A percentile compares a stretch with the other conserved stretches of the same genome.
These are phyloP conservation scores for Aplosporella prunicola DNA, from an alignment of 2,329 filamentous ascomycete genomes.

Conservation along the genomic window DNA sequence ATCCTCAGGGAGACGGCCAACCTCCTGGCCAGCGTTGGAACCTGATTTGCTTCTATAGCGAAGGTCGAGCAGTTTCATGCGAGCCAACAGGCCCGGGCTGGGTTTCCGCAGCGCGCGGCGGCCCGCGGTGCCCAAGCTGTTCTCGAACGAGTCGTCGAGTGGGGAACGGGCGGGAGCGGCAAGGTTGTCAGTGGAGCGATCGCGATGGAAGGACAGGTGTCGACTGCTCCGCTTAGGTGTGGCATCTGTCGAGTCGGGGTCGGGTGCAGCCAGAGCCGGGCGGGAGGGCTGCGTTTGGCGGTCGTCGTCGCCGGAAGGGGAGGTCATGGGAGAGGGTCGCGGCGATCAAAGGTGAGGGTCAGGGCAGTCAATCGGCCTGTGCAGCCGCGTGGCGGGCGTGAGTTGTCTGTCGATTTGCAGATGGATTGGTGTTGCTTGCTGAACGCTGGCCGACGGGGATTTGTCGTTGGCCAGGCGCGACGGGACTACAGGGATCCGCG, in stretches of 20 bases:
- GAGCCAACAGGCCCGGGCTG: slow-evolving; percentile 35
- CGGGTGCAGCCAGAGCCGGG: not conserved
- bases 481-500: not conserved
- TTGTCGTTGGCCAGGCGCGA: no score
- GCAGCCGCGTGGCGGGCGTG: no score
- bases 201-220: slow-evolving; percentile 2
- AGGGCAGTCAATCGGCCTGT: no score
- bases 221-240: slow-evolving; percentile 4
- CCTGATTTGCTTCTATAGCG: slow-evolving; percentile 30
- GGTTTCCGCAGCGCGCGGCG: slow-evolving; percentile 28
- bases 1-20: slow-evolving; percentile 61
- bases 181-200: slow-evolving; percentile 4
- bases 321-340: slow-evolving; percentile 9
- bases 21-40: slow-evolving; percentile 33
- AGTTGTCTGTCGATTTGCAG: no score
- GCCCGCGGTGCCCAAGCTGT: no score
- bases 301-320: slow-evolving; percentile 3
- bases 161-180: not conserved
- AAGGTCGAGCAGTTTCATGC: slow-evolving; percentile 35
- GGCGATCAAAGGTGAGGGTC: no score
- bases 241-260: slow-evolving; percentile 1
- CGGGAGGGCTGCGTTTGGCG: not conserved
- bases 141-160: not conserved
- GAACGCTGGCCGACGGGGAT: no score
- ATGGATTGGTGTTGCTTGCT: no score